Percentiles rank a stretch among this genome's conserved stretches.
Evolutionary conservation across 441 rosid species (phyloP).

Genomic region (Gossypium gossypioides): DNA sequence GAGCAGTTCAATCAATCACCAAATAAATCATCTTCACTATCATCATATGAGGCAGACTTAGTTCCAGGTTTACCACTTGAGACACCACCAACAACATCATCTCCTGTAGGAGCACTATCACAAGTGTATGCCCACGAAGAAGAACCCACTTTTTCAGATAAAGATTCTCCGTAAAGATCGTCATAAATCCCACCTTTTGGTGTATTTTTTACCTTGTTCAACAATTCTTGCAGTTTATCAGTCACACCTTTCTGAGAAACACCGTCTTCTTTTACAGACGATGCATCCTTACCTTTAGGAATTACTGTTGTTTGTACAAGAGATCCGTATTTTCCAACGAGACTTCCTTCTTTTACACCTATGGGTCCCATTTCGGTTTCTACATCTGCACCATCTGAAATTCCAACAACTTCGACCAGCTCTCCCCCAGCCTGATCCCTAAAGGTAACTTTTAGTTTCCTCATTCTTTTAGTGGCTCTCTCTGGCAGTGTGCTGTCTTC

Average conservation of each 20-base stretch:
- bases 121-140: slow-evolving; percentile 66
- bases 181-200: slow-evolving; percentile 54
- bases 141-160: slow-evolving; percentile 62
- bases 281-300: slow-evolving; percentile 64
- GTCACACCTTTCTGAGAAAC: slow-evolving; percentile 48
- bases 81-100: slow-evolving; percentile 13
- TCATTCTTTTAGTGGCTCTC: slow-evolving; percentile 36
- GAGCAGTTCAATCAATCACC: slow-evolving; percentile 41
- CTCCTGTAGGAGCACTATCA: slow-evolving; percentile 26
- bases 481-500: slow-evolving; percentile 24
- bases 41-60: slow-evolving; percentile 22
- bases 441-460: neutral
- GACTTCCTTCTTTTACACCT: slow-evolving; percentile 90
- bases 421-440: slow-evolving; percentile 83
- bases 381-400: slow-evolving; percentile 91
- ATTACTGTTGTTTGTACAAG: slow-evolving; percentile 66
- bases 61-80: slow-evolving; percentile 24
- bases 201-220: slow-evolving; percentile 19
- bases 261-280: slow-evolving; percentile 34
- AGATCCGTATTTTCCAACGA: slow-evolving; percentile 90
- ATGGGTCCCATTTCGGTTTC: slow-evolving; percentile 94
- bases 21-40: slow-evolving; percentile 65
- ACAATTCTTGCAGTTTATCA: slow-evolving; percentile 59
- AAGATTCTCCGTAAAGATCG: slow-evolving; percentile 66
- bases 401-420: slow-evolving; percentile 78